phyloP scores from a whole-genome alignment of 768 basidiomycete genomes.

The Flagelloscypha sp. region DNA sequence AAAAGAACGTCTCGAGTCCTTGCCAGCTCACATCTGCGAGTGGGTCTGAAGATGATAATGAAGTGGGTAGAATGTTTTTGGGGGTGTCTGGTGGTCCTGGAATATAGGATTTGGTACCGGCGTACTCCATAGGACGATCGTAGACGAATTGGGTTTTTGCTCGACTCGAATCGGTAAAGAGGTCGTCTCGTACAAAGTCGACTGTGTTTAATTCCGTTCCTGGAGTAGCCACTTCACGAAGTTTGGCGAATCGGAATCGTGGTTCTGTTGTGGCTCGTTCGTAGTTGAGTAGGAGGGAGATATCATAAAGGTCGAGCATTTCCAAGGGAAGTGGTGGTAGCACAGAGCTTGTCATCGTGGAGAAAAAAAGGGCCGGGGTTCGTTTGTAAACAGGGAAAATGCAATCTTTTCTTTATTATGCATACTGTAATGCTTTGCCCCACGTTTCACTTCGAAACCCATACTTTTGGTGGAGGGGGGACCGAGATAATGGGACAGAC shows the following conservation, averaged over 20 bases:
- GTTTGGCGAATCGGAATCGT: conserved; percentile 12
- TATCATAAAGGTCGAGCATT: conserved; percentile 11
- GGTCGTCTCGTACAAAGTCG: background rate
- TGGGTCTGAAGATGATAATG: conserved; percentile 1
- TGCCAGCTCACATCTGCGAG: conserved; percentile 4
- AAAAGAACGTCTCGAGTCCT: conserved; percentile 15
- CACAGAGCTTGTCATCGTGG: no score
- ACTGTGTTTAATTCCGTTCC: conserved; percentile 4
- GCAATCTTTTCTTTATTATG: no score
- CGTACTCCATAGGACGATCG: background rate
- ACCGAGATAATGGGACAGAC: no score
- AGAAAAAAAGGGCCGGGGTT: no score
- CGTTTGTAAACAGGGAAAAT: no score
- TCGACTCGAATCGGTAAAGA: conserved; percentile 1
- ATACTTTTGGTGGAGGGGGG: no score
- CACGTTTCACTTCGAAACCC: no score
- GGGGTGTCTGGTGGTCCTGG: conserved; percentile 13
- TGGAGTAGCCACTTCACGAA: conserved; percentile 9
- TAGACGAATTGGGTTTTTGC: conserved; percentile 12
- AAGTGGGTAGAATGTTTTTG: conserved; percentile 11
- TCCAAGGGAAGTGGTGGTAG: no score
- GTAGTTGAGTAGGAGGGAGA: conserved; percentile 11
- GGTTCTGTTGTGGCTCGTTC: conserved; percentile 13
- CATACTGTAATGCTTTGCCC: no score
- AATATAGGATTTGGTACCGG: background rate